Evolutionary conservation across 768 basidiomycete genomes (phyloP).

Genomic region (Tylopilus sp.): DNA sequence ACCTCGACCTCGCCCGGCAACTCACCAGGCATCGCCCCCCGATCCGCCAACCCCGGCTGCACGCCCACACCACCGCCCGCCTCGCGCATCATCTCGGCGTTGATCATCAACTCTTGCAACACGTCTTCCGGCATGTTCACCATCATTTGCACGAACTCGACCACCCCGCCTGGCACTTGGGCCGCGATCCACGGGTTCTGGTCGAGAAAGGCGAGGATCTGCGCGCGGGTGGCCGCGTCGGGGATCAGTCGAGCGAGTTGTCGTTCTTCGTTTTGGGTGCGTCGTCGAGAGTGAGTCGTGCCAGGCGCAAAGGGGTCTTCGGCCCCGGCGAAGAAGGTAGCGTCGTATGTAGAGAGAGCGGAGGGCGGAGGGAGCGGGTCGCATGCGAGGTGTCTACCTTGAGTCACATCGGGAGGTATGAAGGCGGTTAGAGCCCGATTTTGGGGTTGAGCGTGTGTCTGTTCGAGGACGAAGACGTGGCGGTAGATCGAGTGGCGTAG

Average conservation of each 20-base stretch:
- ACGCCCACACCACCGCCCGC: constrained; percentile 27
- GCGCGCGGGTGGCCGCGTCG: constrained; percentile 52
- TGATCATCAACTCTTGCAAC: constrained; percentile 58
- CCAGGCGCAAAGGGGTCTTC: constrained; percentile 45
- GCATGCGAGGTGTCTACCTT: constrained; percentile 61
- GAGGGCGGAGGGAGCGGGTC: constrained; percentile 83
- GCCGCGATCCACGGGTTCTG: constrained; percentile 52
- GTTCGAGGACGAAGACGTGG: constrained; percentile 74
- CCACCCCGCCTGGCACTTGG: constrained; percentile 62
- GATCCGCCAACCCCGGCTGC: constrained; percentile 20
- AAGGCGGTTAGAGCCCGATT: constrained; percentile 60
- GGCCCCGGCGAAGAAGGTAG: constrained; percentile 67
- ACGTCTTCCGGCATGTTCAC: constrained; percentile 54
- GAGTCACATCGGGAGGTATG: constrained; percentile 56
- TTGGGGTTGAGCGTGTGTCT: constrained; percentile 40
- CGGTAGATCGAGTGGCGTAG: constrained; percentile 60
- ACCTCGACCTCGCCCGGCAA: constrained; percentile 42
- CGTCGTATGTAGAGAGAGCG: constrained; percentile 59
- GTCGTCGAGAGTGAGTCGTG: constrained; percentile 31
- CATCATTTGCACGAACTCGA: constrained; percentile 57
- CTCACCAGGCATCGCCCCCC: constrained; percentile 38
- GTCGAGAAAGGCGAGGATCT: constrained; percentile 60
- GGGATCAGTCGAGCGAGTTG: constrained; percentile 54
- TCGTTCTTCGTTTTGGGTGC: constrained; percentile 48
- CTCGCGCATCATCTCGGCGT: constrained; percentile 38